A percentile compares a stretch with the other conserved stretches of the same genome.
Conservation (phyloP, 192 early-diverging fungal genomes). For the Coemansia sp. region DNA sequence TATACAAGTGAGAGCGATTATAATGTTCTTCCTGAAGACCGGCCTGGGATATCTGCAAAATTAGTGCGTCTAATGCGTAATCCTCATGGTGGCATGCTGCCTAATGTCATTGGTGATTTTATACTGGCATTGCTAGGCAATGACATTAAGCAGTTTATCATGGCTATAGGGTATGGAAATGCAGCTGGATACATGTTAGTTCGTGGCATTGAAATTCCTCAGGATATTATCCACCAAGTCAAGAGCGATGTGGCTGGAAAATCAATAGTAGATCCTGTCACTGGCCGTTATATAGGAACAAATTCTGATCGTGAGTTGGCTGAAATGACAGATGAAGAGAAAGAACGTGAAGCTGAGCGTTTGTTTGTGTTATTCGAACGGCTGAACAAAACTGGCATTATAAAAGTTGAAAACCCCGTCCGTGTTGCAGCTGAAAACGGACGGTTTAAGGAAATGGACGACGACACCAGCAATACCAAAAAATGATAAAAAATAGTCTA, state of each 20-base stretch:
- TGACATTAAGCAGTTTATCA: constrained; percentile 48
- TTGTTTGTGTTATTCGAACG: constrained; percentile 94
- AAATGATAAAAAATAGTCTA: background rate
- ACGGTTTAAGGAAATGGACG: constrained; percentile 34
- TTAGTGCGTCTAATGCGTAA: constrained; percentile 39
- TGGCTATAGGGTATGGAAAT: constrained; percentile 85
- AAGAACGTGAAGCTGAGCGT: constrained; percentile 88
- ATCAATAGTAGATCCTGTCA: constrained; percentile 80
- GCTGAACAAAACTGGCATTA: constrained; percentile 86
- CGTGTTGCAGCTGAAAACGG: constrained; percentile 58
- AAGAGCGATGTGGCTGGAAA: background rate
- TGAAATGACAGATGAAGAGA: constrained; percentile 95
- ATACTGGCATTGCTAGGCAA: constrained; percentile 37
- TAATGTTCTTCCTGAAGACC: constrained; percentile 33
- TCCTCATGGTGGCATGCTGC: constrained; percentile 41
- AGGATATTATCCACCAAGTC: constrained; percentile 40
- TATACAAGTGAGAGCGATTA: constrained; percentile 20
- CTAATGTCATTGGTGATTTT: constrained; percentile 40
- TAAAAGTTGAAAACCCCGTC: constrained; percentile 75
- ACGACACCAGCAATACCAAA: background rate
- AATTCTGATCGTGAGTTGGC: constrained; percentile 60
- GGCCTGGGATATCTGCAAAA: constrained; percentile 26
- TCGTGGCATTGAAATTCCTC: constrained; percentile 60
- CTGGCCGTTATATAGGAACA: constrained; percentile 66
- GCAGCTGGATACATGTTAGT: constrained; percentile 87